Evolutionary conservation across 345 rosid genomes (phyloP).

Genomic region (Jatropha curcas): DNA sequence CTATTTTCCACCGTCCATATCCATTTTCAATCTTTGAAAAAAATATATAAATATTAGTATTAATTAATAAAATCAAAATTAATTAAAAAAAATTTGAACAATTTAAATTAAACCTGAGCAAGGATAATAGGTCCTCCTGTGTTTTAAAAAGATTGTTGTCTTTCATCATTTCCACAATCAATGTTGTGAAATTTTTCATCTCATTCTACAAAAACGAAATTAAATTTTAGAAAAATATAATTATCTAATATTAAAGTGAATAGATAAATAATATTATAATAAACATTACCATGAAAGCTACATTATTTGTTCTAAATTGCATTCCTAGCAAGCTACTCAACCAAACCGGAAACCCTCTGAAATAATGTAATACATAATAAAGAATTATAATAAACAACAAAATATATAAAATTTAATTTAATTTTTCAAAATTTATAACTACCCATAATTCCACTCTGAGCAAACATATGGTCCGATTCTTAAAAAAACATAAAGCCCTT

Average conservation of each 20-base stretch:
- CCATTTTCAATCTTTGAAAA: slow-evolving; percentile 23
- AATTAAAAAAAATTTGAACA: neutral
- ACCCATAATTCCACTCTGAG: slow-evolving; percentile 30
- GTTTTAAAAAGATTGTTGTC: slow-evolving; percentile 15
- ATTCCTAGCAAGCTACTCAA: slow-evolving; percentile 17
- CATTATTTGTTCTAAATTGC: slow-evolving; percentile 18
- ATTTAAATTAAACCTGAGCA: slow-evolving; percentile 19
- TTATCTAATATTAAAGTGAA: neutral
- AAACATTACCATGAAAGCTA: slow-evolving; percentile 15
- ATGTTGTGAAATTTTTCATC: slow-evolving; percentile 20
- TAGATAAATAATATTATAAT: neutral
- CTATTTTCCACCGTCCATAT: slow-evolving; percentile 15
- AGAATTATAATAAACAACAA: neutral
- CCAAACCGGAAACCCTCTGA: slow-evolving; percentile 33
- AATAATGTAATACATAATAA: neutral
- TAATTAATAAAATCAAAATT: neutral
- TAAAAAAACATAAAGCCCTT: slow-evolving; percentile 20
- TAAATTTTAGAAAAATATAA: neutral
- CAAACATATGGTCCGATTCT: slow-evolving; percentile 30
- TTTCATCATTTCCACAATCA: slow-evolving; percentile 25
- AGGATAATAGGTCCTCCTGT: slow-evolving; percentile 33
- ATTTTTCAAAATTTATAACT: neutral
- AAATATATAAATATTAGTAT: neutral
- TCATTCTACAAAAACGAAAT: slow-evolving; percentile 9
- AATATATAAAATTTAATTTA: neutral